A percentile compares a stretch with the other conserved stretches of the same genome.
Evolutionary conservation across 331 rosid species (phyloP).

Genomic region (Arachis monticola): DNA sequence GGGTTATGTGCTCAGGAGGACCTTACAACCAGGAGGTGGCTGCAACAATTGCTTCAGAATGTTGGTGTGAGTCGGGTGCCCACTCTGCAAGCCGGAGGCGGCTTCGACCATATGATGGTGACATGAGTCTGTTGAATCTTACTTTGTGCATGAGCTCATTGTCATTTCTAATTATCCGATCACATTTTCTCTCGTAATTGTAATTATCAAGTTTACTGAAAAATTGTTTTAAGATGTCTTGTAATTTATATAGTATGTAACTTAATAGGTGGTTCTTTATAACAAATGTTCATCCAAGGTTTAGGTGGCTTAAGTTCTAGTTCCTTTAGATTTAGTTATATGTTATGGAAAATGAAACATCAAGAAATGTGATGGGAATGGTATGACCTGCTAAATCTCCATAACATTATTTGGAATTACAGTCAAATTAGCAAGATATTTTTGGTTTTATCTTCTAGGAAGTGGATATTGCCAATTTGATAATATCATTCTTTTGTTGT

Average conservation of each 20-base stretch:
- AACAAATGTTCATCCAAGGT: not conserved
- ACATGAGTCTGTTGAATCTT: constrained; percentile 15
- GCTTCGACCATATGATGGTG: constrained; percentile 82
- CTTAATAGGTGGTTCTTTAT: not conserved
- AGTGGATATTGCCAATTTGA: too few relatives aligned
- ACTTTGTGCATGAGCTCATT: not conserved
- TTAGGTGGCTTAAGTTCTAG: not conserved
- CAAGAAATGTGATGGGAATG: too few relatives aligned
- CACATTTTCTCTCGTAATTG: constrained; percentile 1
- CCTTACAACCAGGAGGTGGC: constrained; percentile 92
- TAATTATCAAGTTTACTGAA: constrained; percentile 4
- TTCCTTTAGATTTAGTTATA: too few relatives aligned
- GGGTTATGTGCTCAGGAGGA: constrained; percentile 69
- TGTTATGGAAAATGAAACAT: too few relatives aligned
- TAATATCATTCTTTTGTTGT: too few relatives aligned
- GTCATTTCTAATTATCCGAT: not conserved
- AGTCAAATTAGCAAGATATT: too few relatives aligned
- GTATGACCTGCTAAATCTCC: too few relatives aligned
- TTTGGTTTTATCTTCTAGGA: too few relatives aligned
- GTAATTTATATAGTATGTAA: not conserved
- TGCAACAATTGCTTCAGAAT: constrained; percentile 80
- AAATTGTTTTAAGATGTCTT: not conserved
- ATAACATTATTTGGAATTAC: too few relatives aligned
- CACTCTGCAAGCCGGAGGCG: constrained; percentile 72
- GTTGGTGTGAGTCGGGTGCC: constrained; percentile 75